Conservation (phyloP, 306 rosid genomes). For the Inga oerstediana region DNA sequence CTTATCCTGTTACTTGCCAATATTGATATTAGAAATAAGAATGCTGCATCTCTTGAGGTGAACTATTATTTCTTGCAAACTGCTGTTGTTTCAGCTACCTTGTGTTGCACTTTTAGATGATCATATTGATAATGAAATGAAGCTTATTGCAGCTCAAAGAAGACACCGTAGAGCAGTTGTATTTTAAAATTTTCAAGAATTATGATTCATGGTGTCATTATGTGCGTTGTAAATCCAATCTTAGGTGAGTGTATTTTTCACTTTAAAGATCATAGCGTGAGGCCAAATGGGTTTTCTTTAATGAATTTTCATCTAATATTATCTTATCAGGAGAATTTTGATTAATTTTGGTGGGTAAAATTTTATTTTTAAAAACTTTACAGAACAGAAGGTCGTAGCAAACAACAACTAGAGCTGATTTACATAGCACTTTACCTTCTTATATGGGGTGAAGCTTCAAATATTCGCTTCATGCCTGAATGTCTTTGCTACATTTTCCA, state of each 20-base stretch:
- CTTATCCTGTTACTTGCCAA: constrained; percentile 92
- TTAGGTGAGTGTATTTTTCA: constrained; percentile 54
- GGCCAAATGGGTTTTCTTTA: constrained; percentile 21
- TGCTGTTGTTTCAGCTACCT: constrained; percentile 16
- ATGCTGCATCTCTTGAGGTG: constrained; percentile 52
- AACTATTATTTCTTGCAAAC: constrained; percentile 29
- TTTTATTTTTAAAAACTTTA: constrained; percentile 25
- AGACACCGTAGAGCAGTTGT: constrained; percentile 57
- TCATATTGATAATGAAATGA: constrained; percentile 35
- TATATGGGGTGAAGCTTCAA: constrained; percentile 99
- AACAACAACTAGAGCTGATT: constrained; percentile 69
- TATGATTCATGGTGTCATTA: constrained; percentile 90
- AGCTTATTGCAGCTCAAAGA: constrained; percentile 68
- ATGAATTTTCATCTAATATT: constrained; percentile 29
- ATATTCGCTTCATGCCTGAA: constrained; percentile 98
- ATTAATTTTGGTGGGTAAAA: constrained; percentile 23
- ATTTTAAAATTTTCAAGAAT: constrained; percentile 69
- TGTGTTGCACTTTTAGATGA: constrained; percentile 21
- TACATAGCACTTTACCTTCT: constrained; percentile 93
- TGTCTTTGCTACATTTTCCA: constrained; percentile 97
- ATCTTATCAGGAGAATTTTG: constrained; percentile 27
- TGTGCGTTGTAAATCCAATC: constrained; percentile 63
- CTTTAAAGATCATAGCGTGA: constrained; percentile 26
- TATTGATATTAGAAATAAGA: constrained; percentile 58
- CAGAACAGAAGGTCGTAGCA: constrained; percentile 51